Evolutionary conservation across 768 basidiomycete genomes (phyloP), one percentile per base, ranked within the genome.

Genomic region (Holtermanniella nyarrowii): DNA sequence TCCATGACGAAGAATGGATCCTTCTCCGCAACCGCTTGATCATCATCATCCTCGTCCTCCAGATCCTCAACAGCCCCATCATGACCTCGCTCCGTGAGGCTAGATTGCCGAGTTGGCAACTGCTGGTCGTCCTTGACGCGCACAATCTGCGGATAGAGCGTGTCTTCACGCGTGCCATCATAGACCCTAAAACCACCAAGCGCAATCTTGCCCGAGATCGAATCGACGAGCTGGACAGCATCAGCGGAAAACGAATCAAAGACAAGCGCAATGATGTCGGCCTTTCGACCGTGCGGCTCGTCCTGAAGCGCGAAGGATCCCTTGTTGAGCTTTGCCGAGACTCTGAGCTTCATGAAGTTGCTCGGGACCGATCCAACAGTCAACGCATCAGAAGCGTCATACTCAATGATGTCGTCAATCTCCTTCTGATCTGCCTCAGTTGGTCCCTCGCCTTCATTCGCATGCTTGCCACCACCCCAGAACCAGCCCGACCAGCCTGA

Each of bases 371-470:
- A 73, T 62, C 86, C 80, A 53, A 90, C 78, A 1, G 82, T 76
- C 44, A 82, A 78, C 1, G 78, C 76, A 2, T 84, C 82, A 3
- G 82, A 73, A 71, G 93, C 90, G 65, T 97, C 88, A 63, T 85
- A 91, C 72, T 96, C 88, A 39, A 96, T 80, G 22, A 84, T 79
- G 61, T 87, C 84, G 71, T 93, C 90, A 13, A 96, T 78, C 71
- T 96, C 80, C 68, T 82, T 82, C 47, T 86, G 81, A 70, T 96
- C 88, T 65, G 89, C 85, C 26, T 87, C 88, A 13, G 85, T 90
- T 27, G 54, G 79, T 66, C 54, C 58, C 16, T 63, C 60, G 13
- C 44, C 37, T 31, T 57, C 52, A 48, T 55, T 56, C 16, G 52
- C 31, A 7, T 52, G 40, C 53, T 86, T 83, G 2, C 84, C 82